Percentiles rank a stretch among this genome's conserved stretches.
Evolutionary conservation across 352 stramenopile genomes (phyloP).

Genomic region (Globisporangium barbulae): DNA sequence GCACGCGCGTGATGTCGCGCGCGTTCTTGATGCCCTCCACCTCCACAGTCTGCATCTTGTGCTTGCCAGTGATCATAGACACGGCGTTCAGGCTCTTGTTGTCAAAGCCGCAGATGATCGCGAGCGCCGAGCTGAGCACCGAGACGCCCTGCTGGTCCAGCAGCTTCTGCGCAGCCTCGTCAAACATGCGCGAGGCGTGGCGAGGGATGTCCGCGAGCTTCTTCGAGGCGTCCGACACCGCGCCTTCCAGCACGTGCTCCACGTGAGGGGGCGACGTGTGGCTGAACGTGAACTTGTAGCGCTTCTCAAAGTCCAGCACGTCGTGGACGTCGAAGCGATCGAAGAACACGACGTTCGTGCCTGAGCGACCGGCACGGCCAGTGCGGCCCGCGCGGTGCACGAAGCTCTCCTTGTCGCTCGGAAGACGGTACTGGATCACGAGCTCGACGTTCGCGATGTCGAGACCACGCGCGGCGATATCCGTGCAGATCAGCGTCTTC

Average conservation of each 20-base stretch:
- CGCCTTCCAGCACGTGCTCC: conserved; percentile 60
- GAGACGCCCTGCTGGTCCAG: conserved; percentile 51
- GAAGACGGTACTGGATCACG: conserved; percentile 93
- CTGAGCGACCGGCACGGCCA: conserved; percentile 77
- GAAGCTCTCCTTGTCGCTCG: conserved; percentile 93
- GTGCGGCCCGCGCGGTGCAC: conserved; percentile 92
- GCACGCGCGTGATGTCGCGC: conserved; percentile 45
- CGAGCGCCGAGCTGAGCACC: conserved; percentile 61
- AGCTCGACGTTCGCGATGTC: conserved; percentile 90
- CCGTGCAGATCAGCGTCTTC: conserved; percentile 90
- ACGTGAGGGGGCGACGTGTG: conserved; percentile 51
- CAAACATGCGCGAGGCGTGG: conserved; percentile 47
- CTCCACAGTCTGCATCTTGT: conserved; percentile 63
- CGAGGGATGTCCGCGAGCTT: conserved; percentile 48
- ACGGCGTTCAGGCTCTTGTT: conserved; percentile 56
- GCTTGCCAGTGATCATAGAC: conserved; percentile 75
- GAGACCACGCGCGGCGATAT: conserved; percentile 88
- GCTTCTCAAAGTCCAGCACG: conserved; percentile 74
- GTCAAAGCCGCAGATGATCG: conserved; percentile 76
- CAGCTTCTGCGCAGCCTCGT: conserved; percentile 51
- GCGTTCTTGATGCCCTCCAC: conserved; percentile 42
- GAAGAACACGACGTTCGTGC: conserved; percentile 87
- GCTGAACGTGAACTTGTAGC: conserved; percentile 72
- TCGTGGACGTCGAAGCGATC: conserved; percentile 61
- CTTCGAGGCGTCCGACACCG: conserved; percentile 47